Evolutionary conservation across 805 yeast species (phyloP).

Genomic region (Ogataea haglerorum): DNA sequence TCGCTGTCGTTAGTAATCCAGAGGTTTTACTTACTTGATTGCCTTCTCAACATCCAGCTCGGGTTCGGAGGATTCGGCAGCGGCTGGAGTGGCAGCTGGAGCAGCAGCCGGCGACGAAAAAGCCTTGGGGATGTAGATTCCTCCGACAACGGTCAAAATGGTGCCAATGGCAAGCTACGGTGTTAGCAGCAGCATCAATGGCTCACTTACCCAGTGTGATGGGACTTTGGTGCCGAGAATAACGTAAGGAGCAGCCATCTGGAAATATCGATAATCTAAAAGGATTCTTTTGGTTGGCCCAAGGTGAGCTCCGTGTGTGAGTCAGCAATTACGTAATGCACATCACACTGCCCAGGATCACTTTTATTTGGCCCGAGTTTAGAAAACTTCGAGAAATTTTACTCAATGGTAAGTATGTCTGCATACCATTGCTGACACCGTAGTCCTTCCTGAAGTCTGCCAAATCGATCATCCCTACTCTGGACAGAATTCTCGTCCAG

Average conservation of each 20-base stretch:
- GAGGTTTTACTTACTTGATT: constrained; percentile 26
- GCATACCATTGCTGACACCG: constrained; percentile 3
- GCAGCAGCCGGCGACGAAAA: constrained; percentile 33
- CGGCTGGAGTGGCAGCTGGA: constrained; percentile 58
- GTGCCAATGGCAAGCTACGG: constrained; percentile 73
- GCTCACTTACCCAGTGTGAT: constrained; percentile 62
- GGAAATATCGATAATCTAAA: constrained; percentile 10
- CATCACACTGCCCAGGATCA: background rate
- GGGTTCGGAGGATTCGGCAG: constrained; percentile 35
- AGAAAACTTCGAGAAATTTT: constrained; percentile 9
- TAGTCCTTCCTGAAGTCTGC: constrained; percentile 70
- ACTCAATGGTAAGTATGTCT: constrained; percentile 15
- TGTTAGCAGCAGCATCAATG: constrained; percentile 6
- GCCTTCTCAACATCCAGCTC: constrained; percentile 34
- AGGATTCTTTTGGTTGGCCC: constrained; percentile 12
- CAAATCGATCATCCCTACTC: constrained; percentile 83
- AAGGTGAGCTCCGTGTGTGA: background rate
- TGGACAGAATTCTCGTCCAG: constrained; percentile 97
- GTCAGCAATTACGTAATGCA: constrained; percentile 3
- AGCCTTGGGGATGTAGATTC: constrained; percentile 53
- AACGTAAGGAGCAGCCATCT: constrained; percentile 79
- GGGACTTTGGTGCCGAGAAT: constrained; percentile 82
- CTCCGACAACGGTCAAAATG: constrained; percentile 60
- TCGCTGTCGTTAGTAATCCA: constrained; percentile 19
- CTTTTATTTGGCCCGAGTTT: background rate